Base-by-base conservation (phyloP, 2,329 filamentous ascomycete species). In the Penicillium janthinellum region DNA sequence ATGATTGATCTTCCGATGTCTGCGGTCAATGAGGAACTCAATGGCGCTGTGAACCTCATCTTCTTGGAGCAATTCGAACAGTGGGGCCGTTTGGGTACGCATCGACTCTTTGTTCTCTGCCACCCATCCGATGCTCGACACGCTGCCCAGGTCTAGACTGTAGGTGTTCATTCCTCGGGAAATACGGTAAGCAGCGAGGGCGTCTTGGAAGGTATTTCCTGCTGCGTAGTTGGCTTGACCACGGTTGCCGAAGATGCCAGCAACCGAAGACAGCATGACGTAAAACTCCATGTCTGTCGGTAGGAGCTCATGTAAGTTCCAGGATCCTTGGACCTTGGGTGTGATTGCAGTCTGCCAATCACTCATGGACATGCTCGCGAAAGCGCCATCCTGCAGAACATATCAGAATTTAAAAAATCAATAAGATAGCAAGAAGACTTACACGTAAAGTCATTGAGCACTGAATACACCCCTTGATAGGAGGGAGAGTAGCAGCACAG, bases 161-260 rank as follows among this genome's bases (percentile, higher is more conserved):
- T 59, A 60, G 11, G 65, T 67, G 2, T 61, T 60, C 52, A 67
- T 57, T 1, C 69, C 69, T 8, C 52, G 57, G 0, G 59, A 25
- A 6, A 39, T 53, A 6, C 75, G 73, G 34, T 72, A 66, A 5
- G 63, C 67, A 2, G 73, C 74, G 6, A 78, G 58, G 0, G 73
- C 70, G 47, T 78, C 76, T 58, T 78, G 72, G 64, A 73, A 80
- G 1, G 74, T 71, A 45, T 74, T 73, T 17, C 69, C 78, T 5
- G 77, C 76, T 2, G 73, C 70, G 60, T 81, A 81, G 59, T 80
- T 82, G 11, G 80, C 73, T 56, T 84, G 73, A 3, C 78, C 76
- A 5, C 75, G 64, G 53, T 80, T 81, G 4, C 82, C 82, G 5
- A 80, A 68, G 14, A 83, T 67, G 1, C 77, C 76, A 35, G 77